Percentiles rank a stretch among this genome's conserved stretches.
These are phyloP conservation scores for Umbelopsis ramanniana DNA, from an alignment of 192 early-diverging fungal genomes.

Conservation along the genomic window DNA sequence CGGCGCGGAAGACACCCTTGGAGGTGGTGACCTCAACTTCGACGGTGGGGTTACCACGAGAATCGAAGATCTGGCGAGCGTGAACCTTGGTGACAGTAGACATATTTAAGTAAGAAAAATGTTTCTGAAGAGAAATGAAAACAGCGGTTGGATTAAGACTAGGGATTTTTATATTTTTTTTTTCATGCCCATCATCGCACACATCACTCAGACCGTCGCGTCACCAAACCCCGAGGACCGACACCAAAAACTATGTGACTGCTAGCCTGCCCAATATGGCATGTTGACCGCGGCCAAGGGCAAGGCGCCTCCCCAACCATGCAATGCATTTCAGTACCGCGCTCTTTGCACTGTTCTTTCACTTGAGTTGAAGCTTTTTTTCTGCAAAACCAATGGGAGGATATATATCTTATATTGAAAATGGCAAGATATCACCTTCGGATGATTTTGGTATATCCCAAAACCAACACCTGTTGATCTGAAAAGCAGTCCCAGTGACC, in stretches of 20 bases:
- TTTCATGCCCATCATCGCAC: conserved; percentile 3
- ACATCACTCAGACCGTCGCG: not conserved
- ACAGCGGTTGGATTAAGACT: conserved; percentile 5
- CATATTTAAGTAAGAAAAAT: conserved; percentile 51
- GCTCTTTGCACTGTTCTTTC: no score
- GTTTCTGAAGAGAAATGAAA: not conserved
- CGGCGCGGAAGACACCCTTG: conserved; percentile 95
- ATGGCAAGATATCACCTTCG: no score
- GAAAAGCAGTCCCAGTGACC: not conserved
- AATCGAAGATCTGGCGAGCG: conserved; percentile 99
- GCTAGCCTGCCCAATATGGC: not conserved
- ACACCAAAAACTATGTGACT: not conserved
- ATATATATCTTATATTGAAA: not conserved
- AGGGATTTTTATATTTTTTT: conserved; percentile 5
- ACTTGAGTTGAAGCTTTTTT: not conserved
- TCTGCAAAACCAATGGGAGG: not conserved
- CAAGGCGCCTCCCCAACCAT: not conserved
- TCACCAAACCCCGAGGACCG: not conserved
- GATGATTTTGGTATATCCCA: no score
- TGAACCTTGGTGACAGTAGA: conserved; percentile 68
- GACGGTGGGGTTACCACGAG: conserved; percentile 98
- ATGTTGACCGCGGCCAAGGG: not conserved
- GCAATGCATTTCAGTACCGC: no score
- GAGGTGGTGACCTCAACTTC: conserved; percentile 96
- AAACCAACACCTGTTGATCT: not conserved